These are phyloP conservation scores for Obelidium mucronatum DNA, from an alignment of 192 early-diverging fungal genomes.

Conservation along the genomic window DNA sequence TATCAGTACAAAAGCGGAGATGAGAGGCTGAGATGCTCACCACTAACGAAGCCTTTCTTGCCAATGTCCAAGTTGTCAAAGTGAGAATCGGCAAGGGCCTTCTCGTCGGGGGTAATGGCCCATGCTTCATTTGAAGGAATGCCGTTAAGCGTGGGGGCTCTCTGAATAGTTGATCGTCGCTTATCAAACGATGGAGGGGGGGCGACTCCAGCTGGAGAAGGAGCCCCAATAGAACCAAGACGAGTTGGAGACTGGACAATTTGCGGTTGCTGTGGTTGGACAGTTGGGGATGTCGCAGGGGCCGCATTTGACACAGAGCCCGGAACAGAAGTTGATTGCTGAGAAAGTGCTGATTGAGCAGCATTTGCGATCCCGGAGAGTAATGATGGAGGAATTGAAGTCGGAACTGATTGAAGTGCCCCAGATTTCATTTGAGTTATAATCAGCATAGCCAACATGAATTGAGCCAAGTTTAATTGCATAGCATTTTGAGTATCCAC, in stretches of 20 bases:
- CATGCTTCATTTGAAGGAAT: constrained; percentile 49
- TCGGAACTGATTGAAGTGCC: constrained; percentile 71
- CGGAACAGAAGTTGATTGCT: not conserved
- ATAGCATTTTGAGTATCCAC: constrained; percentile 78
- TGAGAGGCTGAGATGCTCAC: constrained; percentile 49
- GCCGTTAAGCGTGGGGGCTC: constrained; percentile 23
- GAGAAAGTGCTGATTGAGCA: constrained; percentile 5
- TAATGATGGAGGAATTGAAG: constrained; percentile 68
- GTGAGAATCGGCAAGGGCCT: constrained; percentile 77
- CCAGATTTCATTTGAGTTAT: constrained; percentile 84
- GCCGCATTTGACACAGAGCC: not conserved
- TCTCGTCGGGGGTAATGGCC: constrained; percentile 79
- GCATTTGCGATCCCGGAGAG: constrained; percentile 55
- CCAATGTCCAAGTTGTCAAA: constrained; percentile 78
- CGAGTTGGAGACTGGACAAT: constrained; percentile 18
- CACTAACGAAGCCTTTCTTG: constrained; percentile 71
- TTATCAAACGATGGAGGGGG: constrained; percentile 39
- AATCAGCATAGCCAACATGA: constrained; percentile 90
- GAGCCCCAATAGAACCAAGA: constrained; percentile 29
- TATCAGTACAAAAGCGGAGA: constrained; percentile 1
- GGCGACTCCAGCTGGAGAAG: constrained; percentile 31
- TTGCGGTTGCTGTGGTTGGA: not conserved
- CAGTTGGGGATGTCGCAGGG: not conserved
- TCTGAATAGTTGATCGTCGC: constrained; percentile 25
- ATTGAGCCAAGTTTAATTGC: constrained; percentile 80